Evolutionary conservation across 2,329 filamentous ascomycete genomes (phyloP), one percentile per base, ranked within the genome.

Genomic region (Dryadomyces quercivorus): DNA sequence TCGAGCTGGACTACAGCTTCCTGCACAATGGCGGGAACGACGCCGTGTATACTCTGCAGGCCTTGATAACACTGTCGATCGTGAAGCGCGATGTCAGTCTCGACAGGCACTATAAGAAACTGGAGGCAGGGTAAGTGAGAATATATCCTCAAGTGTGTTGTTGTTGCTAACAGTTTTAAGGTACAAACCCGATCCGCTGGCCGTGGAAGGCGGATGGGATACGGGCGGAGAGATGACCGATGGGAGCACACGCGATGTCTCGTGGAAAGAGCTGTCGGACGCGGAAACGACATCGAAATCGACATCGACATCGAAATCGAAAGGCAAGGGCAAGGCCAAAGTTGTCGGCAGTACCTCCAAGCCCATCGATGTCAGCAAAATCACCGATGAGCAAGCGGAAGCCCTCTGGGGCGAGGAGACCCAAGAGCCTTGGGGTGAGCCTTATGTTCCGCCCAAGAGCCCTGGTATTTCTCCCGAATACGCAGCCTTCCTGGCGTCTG

Each of bases 11-110:
- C 0, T 78, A 74, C 45, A 78, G 73, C 67, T 75, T 86, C 61
- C 72, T 92, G n/a, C 90, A 95, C 67, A 95, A 95, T 63, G 90
- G 84, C 0, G 83, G 90, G 1, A 95, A 95, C 60, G 90, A 95
- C 64, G 89, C 90, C 0, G 77, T 82, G 1, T 93, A 86, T 65
- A 92, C 88, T 0, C 69, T 95, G 58, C 82, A 84, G 58, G 85
- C 82, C 8, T 78, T 93, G 74, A 66, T 95, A 7, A 79, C 72
- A 5, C 77, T 88, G 57, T 75, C 73, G 18, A 65, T 74, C 2
- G 58, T 63, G 8, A 66, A 64, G 26, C 66, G 70, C 1, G 53
- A 62, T 51, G 49, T 55, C 47, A 66, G 65, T 34, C 54, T 64
- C 13, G 49, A 56, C 15, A 52, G 56, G 22, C 58, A 59, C 2